phyloP scores from a whole-genome alignment of 352 stramenopile species.

The Phytophthora tentaculata region DNA sequence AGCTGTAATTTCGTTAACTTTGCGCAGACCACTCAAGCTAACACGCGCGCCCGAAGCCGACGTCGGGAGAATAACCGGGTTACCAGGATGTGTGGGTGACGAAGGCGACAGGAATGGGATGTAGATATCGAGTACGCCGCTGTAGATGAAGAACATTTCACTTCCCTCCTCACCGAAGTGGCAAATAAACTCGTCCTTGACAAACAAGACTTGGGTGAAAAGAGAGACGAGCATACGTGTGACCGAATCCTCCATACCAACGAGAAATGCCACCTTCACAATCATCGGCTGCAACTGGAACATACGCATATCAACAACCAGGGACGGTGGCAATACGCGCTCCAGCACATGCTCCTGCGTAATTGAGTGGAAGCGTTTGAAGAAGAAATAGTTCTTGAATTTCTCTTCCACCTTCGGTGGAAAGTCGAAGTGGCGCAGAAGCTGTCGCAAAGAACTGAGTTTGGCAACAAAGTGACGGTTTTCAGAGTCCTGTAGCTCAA shows the following conservation, averaged over 20 bases:
- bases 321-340: conserved; percentile 55
- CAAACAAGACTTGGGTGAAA: conserved; percentile 62
- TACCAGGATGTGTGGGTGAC: background rate
- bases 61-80: conserved; percentile 7
- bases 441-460: conserved; percentile 56
- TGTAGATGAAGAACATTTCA: conserved; percentile 80
- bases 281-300: conserved; percentile 75
- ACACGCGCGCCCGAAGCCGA: conserved; percentile 10
- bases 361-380: conserved; percentile 74
- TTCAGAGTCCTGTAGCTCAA: conserved; percentile 62
- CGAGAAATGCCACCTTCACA: conserved; percentile 71
- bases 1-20: conserved; percentile 67
- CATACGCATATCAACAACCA: conserved; percentile 69
- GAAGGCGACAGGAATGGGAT: conserved; percentile 31
- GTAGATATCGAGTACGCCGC: conserved; percentile 61
- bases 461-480: conserved; percentile 67
- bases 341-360: conserved; percentile 69
- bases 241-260: conserved; percentile 57
- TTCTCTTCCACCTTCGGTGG: conserved; percentile 51
- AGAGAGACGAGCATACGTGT: conserved; percentile 64
- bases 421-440: conserved; percentile 60
- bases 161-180: conserved; percentile 60
- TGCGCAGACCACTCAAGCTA: conserved; percentile 37
- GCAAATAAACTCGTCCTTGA: conserved; percentile 67
- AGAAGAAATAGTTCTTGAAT: conserved; percentile 74